Evolutionary conservation across 2,329 filamentous ascomycete genomes (phyloP).

Genomic region (Talaromyces marneffei): DNA sequence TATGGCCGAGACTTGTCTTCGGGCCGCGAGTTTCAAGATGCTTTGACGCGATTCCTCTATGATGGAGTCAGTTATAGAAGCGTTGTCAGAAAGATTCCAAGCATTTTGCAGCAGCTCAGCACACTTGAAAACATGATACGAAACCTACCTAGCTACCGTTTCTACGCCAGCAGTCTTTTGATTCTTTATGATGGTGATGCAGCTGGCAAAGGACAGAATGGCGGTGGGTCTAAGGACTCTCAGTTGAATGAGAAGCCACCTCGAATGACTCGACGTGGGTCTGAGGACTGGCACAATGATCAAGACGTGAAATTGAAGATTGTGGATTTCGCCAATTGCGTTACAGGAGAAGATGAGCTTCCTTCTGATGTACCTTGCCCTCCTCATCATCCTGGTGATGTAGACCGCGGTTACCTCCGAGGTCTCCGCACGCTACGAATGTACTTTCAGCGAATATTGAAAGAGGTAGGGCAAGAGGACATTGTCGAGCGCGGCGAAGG

Average conservation of each 20-base stretch:
- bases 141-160: conserved; percentile 75
- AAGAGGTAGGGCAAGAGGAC: conserved; percentile 56
- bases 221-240: conserved; percentile 18
- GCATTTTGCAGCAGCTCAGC: conserved; percentile 75
- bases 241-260: conserved; percentile 27
- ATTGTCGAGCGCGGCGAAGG: conserved; percentile 41
- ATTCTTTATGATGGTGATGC: conserved; percentile 89
- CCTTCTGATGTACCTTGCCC: conserved; percentile 62
- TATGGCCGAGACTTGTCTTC: conserved; percentile 84
- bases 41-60: conserved; percentile 82
- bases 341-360: conserved; percentile 72
- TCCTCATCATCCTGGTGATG: conserved; percentile 69
- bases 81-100: conserved; percentile 79
- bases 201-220: conserved; percentile 21
- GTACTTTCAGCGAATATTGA: conserved; percentile 84
- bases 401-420: conserved; percentile 84
- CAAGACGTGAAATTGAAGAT: conserved; percentile 74
- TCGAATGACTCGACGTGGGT: conserved; percentile 25
- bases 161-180: conserved; percentile 90
- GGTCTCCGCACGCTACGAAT: conserved; percentile 70
- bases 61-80: conserved; percentile 77
- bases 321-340: conserved; percentile 96
- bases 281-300: conserved; percentile 34
- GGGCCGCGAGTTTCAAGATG: conserved; percentile 81
- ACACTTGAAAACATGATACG: conserved; percentile 78